phyloP scores from a whole-genome alignment of 2,329 filamentous ascomycete genomes.

The Graphilbum ipis-grandicollis region DNA sequence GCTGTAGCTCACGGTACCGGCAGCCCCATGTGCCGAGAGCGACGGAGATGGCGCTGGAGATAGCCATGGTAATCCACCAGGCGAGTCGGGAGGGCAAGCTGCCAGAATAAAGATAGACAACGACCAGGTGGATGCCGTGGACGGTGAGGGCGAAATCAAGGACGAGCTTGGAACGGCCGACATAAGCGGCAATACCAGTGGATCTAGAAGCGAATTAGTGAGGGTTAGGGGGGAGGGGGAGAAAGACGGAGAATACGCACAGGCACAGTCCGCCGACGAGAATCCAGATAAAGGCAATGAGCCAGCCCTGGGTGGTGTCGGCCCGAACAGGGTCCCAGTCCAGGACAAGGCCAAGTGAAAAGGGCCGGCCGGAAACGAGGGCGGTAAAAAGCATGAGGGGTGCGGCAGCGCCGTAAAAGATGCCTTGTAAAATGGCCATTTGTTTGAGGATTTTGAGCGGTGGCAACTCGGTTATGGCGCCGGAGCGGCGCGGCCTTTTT shows the following conservation, averaged over 20 bases:
- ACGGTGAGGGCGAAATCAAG: constrained; percentile 88
- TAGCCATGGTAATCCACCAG: constrained; percentile 59
- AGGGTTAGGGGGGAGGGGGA: no score
- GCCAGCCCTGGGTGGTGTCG: constrained; percentile 45
- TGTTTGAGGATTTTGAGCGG: constrained; percentile 41
- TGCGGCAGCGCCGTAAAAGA: constrained; percentile 35
- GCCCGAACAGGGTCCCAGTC: constrained; percentile 41
- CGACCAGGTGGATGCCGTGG: constrained; percentile 17
- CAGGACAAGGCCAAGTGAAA: constrained; percentile 35
- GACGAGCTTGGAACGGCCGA: constrained; percentile 82
- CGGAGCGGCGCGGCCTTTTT: constrained; percentile 38
- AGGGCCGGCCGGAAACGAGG: constrained; percentile 37
- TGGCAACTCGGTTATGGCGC: constrained; percentile 42
- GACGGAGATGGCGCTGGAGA: constrained; percentile 26
- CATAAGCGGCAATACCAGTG: constrained; percentile 64
- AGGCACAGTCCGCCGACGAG: constrained; percentile 36
- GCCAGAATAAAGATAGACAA: constrained; percentile 56
- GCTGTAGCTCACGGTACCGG: constrained; percentile 72
- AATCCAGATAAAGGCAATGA: constrained; percentile 39
- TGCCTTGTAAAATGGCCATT: constrained; percentile 36
- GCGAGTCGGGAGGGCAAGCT: constrained; percentile 59
- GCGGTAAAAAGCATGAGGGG: constrained; percentile 39
- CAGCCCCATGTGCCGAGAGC: constrained; percentile 77
- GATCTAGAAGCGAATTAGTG: constrained; percentile 33
- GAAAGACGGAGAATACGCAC: constrained; percentile 15